Base-by-base conservation (phyloP, 345 rosid genomes). In the Odontarrhena argentea region DNA sequence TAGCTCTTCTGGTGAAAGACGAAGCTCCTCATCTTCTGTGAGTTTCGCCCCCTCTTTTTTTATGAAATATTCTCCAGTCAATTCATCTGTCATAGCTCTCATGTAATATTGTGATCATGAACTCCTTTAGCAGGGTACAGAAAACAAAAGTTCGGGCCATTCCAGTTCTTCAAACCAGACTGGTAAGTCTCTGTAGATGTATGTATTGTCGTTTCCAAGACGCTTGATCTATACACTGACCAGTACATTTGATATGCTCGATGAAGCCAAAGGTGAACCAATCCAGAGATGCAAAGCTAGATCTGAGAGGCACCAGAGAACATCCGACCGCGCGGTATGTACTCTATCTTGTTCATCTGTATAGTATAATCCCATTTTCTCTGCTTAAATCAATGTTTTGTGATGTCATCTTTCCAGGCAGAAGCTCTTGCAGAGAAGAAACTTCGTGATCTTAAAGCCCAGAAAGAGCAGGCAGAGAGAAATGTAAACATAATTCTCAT, bases 401-500 rank as follows among this genome's bases (percentile, higher is more conserved):
- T 55, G 74, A 48, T 70, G 45, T 36, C 41, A 41, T 52, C 32
- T 22, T 83, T 86, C 69, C 90, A 93, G 98, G 94, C 85, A 45
- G 89, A 88, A 71, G 96, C 92, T 74, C 96, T 93, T 57, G 92
- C 87, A 50, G 98, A 93, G 87, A 93, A 90, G 88, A 93, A 86
- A 55, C 81, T 74, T 82, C 89, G 82, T 3, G 98, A 93, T 75
- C 86, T 82, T 65, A 86, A 85, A 70, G 88, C 80, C 59, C 91
- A 86, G 78, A 85, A 84, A 74, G 98, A 90, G 79, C 97, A 93
- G 70, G 84, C 92, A 12, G 96, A 90, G 78, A 86, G 85, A 90
- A 85, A 88, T 84, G 98, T 93, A 83, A 83, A 67, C 60, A 74
- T 60, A 48, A 13, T 46, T 7, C 56, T 54, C 55, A n/a, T 14